A percentile compares a stretch with the other conserved stretches of the same genome.
These are phyloP conservation scores for Spencermartinsiella ligniputridi DNA, from an alignment of 1,139 yeast genomes.

Conservation along the genomic window DNA sequence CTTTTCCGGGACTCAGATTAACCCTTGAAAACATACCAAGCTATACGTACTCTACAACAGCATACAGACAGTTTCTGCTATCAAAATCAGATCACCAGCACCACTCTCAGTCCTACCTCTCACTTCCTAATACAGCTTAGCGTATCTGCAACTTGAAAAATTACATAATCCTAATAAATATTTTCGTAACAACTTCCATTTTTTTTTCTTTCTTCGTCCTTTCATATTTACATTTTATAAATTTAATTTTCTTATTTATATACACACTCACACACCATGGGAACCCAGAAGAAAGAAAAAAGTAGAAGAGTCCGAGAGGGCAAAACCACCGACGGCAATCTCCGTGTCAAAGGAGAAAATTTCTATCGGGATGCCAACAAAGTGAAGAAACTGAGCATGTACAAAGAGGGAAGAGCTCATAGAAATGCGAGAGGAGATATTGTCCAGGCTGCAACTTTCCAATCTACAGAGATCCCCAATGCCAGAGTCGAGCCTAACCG, in stretches of 20 bases:
- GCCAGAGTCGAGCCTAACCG: slow-evolving; percentile 96
- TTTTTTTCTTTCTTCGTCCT: too few relatives aligned
- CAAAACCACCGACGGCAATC: slow-evolving; percentile 73
- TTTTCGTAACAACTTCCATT: not conserved
- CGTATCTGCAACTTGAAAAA: too few relatives aligned
- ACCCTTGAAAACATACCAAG: too few relatives aligned
- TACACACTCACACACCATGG: slow-evolving; percentile 48
- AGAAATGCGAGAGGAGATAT: slow-evolving; percentile 87
- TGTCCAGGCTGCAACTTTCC: slow-evolving; percentile 81
- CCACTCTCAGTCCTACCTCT: too few relatives aligned
- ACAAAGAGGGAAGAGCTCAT: slow-evolving; percentile 83
- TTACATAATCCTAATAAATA: not conserved
- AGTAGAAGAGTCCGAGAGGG: slow-evolving; percentile 79
- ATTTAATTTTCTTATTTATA: not conserved
- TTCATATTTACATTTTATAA: not conserved
- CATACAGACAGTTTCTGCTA: too few relatives aligned
- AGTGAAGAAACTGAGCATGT: slow-evolving; percentile 87
- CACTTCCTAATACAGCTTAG: too few relatives aligned
- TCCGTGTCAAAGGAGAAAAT: slow-evolving; percentile 94
- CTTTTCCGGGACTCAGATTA: too few relatives aligned
- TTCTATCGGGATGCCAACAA: slow-evolving; percentile 90
- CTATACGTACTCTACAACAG: too few relatives aligned
- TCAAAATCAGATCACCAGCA: too few relatives aligned
- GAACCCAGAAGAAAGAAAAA: slow-evolving; percentile 88
- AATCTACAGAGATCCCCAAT: slow-evolving; percentile 79